Evolutionary conservation across 176 grass and related monocot genomes (phyloP).

Genomic region (Tillandsia leiboldiana): DNA sequence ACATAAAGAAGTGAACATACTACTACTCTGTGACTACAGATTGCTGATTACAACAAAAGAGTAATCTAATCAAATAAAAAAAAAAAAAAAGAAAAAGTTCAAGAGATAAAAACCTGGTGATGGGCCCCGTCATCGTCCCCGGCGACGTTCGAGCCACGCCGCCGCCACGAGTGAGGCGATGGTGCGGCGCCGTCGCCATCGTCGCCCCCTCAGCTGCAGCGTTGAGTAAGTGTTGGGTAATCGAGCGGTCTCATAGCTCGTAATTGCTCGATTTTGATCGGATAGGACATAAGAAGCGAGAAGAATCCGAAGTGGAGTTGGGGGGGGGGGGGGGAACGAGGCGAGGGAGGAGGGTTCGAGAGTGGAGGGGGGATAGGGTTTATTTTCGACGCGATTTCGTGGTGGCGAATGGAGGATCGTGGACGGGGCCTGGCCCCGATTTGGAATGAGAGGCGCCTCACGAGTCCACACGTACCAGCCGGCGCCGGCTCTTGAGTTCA

Average conservation of each 20-base stretch:
- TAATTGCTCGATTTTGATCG: no score
- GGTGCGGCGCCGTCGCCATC: background rate
- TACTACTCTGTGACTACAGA: background rate
- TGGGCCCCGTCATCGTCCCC: background rate
- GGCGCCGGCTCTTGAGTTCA: no score
- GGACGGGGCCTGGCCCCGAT: conserved; percentile 9
- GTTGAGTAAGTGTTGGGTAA: background rate
- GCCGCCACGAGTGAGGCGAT: background rate
- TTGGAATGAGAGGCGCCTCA: conserved; percentile 36
- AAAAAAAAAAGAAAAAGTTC: background rate
- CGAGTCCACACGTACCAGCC: conserved; percentile 30
- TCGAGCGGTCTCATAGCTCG: no score
- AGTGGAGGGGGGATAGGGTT: conserved; percentile 36
- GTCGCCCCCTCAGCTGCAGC: background rate
- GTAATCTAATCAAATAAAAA: background rate
- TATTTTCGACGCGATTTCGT: conserved; percentile 36
- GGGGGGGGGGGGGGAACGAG: background rate
- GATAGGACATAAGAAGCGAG: background rate
- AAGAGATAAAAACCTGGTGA: background rate
- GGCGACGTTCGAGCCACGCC: background rate
- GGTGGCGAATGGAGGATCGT: conserved; percentile 19
- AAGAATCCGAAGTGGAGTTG: background rate
- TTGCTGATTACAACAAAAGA: background rate
- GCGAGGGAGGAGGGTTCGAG: background rate
- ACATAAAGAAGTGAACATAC: background rate